Conservation (phyloP, 140 eudicot genomes). For the Senecio squalidus region DNA sequence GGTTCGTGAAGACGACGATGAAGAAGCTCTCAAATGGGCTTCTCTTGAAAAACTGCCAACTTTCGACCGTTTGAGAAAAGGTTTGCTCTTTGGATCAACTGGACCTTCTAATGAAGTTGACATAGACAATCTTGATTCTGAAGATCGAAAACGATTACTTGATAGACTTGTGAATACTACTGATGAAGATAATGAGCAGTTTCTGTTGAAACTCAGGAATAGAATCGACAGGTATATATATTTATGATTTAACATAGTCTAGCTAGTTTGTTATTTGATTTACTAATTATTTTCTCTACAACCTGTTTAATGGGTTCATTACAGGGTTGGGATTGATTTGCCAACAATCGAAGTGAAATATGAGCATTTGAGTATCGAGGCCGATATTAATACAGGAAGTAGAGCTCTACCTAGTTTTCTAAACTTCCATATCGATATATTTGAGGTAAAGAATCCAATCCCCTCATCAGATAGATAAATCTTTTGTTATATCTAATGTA, state of each 20-base stretch:
- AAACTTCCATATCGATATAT: slow-evolving; percentile 24
- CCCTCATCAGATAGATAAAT: no score
- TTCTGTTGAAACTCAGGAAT: slow-evolving; percentile 38
- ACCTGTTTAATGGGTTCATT: not conserved
- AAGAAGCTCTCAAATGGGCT: slow-evolving; percentile 88
- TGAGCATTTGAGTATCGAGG: slow-evolving; percentile 50
- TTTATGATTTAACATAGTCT: no score
- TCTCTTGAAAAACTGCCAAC: slow-evolving; percentile 73
- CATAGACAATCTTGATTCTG: slow-evolving; percentile 35
- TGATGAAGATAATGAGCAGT: slow-evolving; percentile 54
- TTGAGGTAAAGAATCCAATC: slow-evolving; percentile 32
- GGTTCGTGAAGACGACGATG: slow-evolving; percentile 59
- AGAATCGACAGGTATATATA: slow-evolving; percentile 33
- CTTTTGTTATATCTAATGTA: no score
- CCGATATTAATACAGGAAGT: slow-evolving; percentile 50
- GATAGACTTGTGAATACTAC: slow-evolving; percentile 41
- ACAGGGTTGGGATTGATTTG: slow-evolving; percentile 60
- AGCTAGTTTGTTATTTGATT: no score
- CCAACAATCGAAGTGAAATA: slow-evolving; percentile 63
- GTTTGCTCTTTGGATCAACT: slow-evolving; percentile 35
- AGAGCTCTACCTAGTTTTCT: slow-evolving; percentile 54
- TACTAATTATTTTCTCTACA: no score
- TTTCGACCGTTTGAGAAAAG: slow-evolving; percentile 55
- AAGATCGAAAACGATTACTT: slow-evolving; percentile 32
- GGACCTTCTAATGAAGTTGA: slow-evolving; percentile 31